Conservation (phyloP, 2,329 filamentous ascomycete genomes). For the Zasmidium cellare region DNA sequence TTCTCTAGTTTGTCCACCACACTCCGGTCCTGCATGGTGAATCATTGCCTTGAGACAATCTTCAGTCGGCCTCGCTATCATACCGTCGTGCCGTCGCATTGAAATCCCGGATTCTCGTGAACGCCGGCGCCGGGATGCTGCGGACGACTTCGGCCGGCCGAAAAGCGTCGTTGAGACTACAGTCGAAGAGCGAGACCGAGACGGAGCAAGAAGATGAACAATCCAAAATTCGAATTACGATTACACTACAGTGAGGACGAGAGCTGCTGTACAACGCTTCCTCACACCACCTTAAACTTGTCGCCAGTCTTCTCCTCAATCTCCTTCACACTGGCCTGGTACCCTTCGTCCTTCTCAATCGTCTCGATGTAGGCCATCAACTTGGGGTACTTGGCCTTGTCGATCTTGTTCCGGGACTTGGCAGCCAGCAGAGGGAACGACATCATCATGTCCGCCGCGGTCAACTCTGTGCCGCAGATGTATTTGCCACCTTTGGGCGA, state of each 20-base stretch:
- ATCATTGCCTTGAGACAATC: too few relatives aligned
- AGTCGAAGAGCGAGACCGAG: not conserved
- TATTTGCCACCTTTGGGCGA: constrained; percentile 52
- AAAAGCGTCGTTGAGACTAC: too few relatives aligned
- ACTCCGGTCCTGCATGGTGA: too few relatives aligned
- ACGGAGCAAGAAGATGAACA: not conserved
- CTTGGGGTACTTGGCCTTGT: constrained; percentile 47
- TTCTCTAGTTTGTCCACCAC: too few relatives aligned
- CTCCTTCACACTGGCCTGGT: constrained; percentile 50
- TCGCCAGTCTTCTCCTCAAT: constrained; percentile 46
- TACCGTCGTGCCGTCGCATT: not conserved
- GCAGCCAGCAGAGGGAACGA: constrained; percentile 53
- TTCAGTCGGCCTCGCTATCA: too few relatives aligned
- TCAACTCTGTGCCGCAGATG: constrained; percentile 51
- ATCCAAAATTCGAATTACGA: not conserved
- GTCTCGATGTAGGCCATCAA: constrained; percentile 48
- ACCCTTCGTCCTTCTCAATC: constrained; percentile 46
- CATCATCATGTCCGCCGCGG: constrained; percentile 55
- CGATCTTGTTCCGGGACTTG: constrained; percentile 36
- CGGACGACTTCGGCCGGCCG: not conserved
- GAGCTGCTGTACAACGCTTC: not conserved
- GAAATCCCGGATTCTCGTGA: not conserved
- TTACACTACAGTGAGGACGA: not conserved
- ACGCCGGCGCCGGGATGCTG: not conserved
- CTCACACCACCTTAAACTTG: constrained; percentile 16